A percentile compares a stretch with the other conserved stretches of the same genome.
Evolutionary conservation across 2,329 filamentous ascomycete species (phyloP).

Genomic region (Zasmidium citrigriseum): DNA sequence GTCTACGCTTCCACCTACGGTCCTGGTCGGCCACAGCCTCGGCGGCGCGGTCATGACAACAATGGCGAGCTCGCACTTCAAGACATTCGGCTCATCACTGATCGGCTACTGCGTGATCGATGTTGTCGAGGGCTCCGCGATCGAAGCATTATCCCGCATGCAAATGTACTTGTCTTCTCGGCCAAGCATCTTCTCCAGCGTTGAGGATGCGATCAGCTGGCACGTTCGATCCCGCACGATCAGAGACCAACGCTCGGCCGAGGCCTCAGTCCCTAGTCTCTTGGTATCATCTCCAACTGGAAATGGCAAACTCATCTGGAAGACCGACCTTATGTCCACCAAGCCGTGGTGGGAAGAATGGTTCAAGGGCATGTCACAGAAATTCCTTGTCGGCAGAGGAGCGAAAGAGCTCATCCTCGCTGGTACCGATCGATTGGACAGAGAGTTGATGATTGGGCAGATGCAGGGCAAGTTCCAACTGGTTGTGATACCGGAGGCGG

Average conservation of each 20-base stretch:
- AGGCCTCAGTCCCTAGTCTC: constrained; percentile 82
- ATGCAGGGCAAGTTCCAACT: constrained; percentile 99
- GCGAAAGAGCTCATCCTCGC: constrained; percentile 85
- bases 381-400: constrained; percentile 78
- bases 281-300: constrained; percentile 51
- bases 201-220: constrained; percentile 87
- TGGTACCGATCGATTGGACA: constrained; percentile 86
- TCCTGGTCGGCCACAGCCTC: constrained; percentile 89
- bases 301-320: constrained; percentile 68
- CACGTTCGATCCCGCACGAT: constrained; percentile 87
- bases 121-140: constrained; percentile 91
- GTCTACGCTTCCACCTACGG: constrained; percentile 69
- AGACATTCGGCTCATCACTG: constrained; percentile 62
- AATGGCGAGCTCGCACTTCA: constrained; percentile 59
- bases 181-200: constrained; percentile 73
- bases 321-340: constrained; percentile 79
- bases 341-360: constrained; percentile 93
- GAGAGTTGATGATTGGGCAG: constrained; percentile 90
- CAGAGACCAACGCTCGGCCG: constrained; percentile 78
- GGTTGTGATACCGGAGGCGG: constrained; percentile 90
- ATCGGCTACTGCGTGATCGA: constrained; percentile 89
- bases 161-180: constrained; percentile 83
- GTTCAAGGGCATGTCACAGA: constrained; percentile 84
- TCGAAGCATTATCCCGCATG: constrained; percentile 94
- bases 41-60: constrained; percentile 90